These are phyloP conservation scores for Diversispora epigaea DNA, from an alignment of 192 early-diverging fungal genomes.

Conservation along the genomic window DNA sequence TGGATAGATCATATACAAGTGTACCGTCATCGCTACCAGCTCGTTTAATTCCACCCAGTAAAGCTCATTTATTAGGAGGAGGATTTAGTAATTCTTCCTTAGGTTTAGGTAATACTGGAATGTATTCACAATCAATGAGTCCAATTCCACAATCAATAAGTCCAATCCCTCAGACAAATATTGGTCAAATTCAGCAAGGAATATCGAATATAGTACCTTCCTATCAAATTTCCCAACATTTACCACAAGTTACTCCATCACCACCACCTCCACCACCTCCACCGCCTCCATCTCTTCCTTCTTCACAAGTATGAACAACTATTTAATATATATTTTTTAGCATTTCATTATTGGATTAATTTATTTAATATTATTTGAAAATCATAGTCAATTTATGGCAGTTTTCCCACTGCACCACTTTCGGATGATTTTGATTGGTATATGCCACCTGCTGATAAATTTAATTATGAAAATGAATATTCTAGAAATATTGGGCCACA, in stretches of 20 bases:
- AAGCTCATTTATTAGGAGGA: conserved; percentile 51
- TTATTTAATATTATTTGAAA: background rate
- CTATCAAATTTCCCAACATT: conserved; percentile 8
- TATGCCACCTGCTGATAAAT: conserved; percentile 57
- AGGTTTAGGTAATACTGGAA: background rate
- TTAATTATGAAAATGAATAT: conserved; percentile 59
- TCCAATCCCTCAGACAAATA: background rate
- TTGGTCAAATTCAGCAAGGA: background rate
- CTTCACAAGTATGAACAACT: background rate
- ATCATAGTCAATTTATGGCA: conserved; percentile 14
- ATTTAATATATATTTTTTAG: background rate
- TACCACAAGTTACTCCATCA: conserved; percentile 27
- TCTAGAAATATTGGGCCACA: conserved; percentile 50
- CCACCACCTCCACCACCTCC: background rate
- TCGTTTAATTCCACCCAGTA: conserved; percentile 65
- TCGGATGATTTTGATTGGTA: conserved; percentile 65
- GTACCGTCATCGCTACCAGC: conserved; percentile 63
- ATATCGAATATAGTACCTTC: conserved; percentile 13
- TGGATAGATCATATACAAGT: conserved; percentile 51
- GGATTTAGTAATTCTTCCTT: background rate
- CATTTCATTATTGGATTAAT: background rate
- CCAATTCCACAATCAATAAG: conserved; percentile 18
- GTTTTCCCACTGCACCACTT: conserved; percentile 27
- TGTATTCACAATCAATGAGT: conserved; percentile 26
- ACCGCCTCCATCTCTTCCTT: too few relatives aligned